Conservation (phyloP, 352 stramenopile species). For the Globisporangium paddicum region DNA sequence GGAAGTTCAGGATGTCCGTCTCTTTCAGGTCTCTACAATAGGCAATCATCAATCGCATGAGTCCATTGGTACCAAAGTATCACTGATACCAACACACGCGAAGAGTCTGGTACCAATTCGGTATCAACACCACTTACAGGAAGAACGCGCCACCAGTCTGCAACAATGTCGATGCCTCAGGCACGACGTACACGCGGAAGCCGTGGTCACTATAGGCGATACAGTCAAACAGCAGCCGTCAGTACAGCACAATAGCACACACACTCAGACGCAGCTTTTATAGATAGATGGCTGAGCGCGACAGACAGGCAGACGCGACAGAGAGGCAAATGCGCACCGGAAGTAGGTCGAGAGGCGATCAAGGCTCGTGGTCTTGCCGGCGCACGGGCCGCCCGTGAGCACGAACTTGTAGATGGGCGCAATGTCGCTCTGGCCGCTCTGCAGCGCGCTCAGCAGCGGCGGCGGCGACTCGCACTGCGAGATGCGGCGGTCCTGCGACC, state of each 20-base stretch:
- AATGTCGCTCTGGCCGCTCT: constrained; percentile 61
- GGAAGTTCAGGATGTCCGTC: constrained; percentile 84
- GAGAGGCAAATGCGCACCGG: constrained; percentile 17
- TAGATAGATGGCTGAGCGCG: no score
- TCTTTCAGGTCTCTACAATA: constrained; percentile 59
- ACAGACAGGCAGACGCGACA: background rate
- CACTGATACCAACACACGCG: background rate
- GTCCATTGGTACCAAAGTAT: background rate
- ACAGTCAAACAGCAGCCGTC: background rate
- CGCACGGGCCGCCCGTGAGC: constrained; percentile 93
- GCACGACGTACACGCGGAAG: constrained; percentile 94
- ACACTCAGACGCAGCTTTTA: no score
- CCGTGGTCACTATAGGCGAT: constrained; percentile 64
- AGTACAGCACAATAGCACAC: background rate
- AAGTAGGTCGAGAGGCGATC: constrained; percentile 90
- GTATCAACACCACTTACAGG: constrained; percentile 39
- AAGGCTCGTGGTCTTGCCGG: constrained; percentile 94
- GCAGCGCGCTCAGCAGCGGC: constrained; percentile 63
- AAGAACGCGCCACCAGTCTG: constrained; percentile 91
- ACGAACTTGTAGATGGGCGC: constrained; percentile 91
- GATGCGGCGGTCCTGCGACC: constrained; percentile 48
- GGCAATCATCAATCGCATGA: background rate
- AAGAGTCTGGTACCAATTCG: background rate
- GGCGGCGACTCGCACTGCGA: constrained; percentile 31
- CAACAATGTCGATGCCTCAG: constrained; percentile 94